Base-by-base conservation (phyloP, 257 asterid species). In the Coffea canephora region DNA sequence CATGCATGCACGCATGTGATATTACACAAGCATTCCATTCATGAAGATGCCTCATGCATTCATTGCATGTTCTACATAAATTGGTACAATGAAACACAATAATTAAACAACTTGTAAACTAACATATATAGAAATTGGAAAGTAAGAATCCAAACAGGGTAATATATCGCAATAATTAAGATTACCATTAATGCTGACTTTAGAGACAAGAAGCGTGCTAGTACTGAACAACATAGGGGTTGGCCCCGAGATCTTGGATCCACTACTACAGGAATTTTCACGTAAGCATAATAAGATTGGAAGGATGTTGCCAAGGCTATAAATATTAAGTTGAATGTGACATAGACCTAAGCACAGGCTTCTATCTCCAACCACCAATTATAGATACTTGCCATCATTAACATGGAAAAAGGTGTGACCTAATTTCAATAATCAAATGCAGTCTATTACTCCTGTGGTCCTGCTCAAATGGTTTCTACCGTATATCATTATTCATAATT, bases 321-420 rank as follows among this genome's bases (percentile, higher is more conserved):
- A 76, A 43, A 76, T 43, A n/a, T 43, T 73, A 84, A 88, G 81
- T 79, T 79, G 92, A 85, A 85, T 82, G 89, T 31, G 95, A 89
- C 87, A 79, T 66, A 65, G 87, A 85, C 88, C 87, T 62, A 75
- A 90, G 81, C 78, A 74, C 78, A 52, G 79, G 78, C 79, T 81
- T 83, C 78, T 31, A 31, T 83, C 50, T 15, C 85, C 76, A 31
- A 31, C 87, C 79, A 81, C 89, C 83, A 88, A 73, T 79, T 82
- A 74, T 85, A 79, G 86, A 84, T 75, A 82, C 75, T 80, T 86
- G 79, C 79, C 82, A 86, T 84, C 91, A 89, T 86, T 86, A 79
- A 87, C 82, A 77, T 80, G 81, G 78, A 36, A 78, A 76, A 79
- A 80, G 81, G 75, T 68, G 74, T 68, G 84, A 79, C 84, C 85